phyloP scores from a whole-genome alignment of 768 basidiomycete genomes.

The Podaxis rugospora region DNA sequence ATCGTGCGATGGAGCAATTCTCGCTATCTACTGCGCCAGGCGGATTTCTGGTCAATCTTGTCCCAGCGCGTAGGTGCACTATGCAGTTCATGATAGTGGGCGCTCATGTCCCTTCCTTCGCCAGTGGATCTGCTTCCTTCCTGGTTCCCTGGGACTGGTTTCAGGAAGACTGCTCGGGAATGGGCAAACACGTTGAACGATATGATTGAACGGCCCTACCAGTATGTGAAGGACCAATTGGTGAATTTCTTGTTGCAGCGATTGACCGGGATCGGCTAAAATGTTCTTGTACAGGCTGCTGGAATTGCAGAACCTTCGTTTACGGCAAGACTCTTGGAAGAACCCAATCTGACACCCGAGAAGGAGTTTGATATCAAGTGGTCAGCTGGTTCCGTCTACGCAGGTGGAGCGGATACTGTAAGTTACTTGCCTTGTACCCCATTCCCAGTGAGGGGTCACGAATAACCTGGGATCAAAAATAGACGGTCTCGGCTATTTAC shows the following conservation, averaged over 20 bases:
- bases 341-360: slow-evolving; percentile 23
- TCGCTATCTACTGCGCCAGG: slow-evolving; percentile 37
- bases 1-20: slow-evolving; percentile 34
- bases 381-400: slow-evolving; percentile 44
- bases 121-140: slow-evolving; percentile 44
- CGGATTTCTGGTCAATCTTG: slow-evolving; percentile 42
- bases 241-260: slow-evolving; percentile 22
- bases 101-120: background rate
- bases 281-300: slow-evolving; percentile 15
- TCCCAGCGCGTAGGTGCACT: slow-evolving; percentile 36
- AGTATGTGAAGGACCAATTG: slow-evolving; percentile 40
- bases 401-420: slow-evolving; percentile 40
- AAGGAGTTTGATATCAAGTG: slow-evolving; percentile 38
- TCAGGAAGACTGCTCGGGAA: slow-evolving; percentile 41
- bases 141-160: slow-evolving; percentile 58
- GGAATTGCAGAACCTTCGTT: slow-evolving; percentile 31
- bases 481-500: slow-evolving; percentile 36
- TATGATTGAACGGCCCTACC: slow-evolving; percentile 44
- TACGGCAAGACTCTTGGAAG: slow-evolving; percentile 27
- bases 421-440: slow-evolving; percentile 7
- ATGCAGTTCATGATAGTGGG: background rate
- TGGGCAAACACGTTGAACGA: slow-evolving; percentile 38
- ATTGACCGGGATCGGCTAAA: background rate
- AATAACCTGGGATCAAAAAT: background rate
- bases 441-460: no score